Evolutionary conservation across 1,139 yeast species (phyloP), one percentile per base, ranked within the genome.

Genomic region (Saccharomycopsis hybrid): DNA sequence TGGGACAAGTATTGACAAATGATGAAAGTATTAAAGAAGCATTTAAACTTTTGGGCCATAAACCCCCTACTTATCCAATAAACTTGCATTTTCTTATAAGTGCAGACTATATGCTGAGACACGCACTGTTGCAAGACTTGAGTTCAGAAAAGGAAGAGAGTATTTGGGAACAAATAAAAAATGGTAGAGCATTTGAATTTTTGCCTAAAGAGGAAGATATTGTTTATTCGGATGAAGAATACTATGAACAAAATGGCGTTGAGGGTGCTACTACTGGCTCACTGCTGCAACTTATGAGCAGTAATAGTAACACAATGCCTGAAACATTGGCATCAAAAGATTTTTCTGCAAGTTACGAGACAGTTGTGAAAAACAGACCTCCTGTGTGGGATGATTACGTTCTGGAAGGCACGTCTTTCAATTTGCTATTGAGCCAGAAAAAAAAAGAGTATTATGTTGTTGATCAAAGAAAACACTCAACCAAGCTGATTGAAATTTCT

Each of bases 151-250:
- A 41, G 18, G 41, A 42, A 1, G 53, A 53, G 32, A 61, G 62
- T 3, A 57, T 62, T 31, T 61, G 65, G 65, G 55, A 46, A 37
- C 64, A 61, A 44, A 30, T 62, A 27, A 57, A 46, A 43, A 55
- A 50, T 29, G 64, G 63, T 0, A 52, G 49, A 5, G 46, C 59
- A 5, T 61, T 62, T 56, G 65, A 61, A 27, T 61, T 59, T 43
- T 51, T 61, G 35, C 65, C 65, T 3, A 46, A 50, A 39, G 32
- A 28, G 3, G 45, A 41, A 44, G 41, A 44, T 4, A 43, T 27
- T 24, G 18, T 31, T 13, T 41, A 18, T n/a, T 13, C 36, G 11
- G 44, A 41, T 31, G 44, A 41, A 5, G 36, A 33, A 18, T 18
- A 18, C 18, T 28, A 41, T 5, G 18, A 18, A 18, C 18, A 18